Base-by-base conservation (phyloP, 2,329 filamentous ascomycete genomes). In the Rutstroemia sp. region DNA sequence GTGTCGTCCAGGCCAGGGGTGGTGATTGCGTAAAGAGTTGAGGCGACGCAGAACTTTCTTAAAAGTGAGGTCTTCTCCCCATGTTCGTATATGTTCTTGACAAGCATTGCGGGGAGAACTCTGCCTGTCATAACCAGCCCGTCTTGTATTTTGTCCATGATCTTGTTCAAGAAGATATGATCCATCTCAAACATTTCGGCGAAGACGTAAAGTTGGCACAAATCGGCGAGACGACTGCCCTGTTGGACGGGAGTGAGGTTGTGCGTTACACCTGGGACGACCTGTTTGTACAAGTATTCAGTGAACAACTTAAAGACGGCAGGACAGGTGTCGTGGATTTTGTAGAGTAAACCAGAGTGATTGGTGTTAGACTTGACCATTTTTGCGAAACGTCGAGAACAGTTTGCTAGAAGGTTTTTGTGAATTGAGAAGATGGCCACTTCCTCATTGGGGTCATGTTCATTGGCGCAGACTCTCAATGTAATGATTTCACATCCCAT, bases 111-210 rank as follows among this genome's bases (percentile, higher is more conserved):
- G 1, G 58, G 41, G 14, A 64, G 61, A 8, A 64, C 42, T 12
- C 44, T 58, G 2, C 55, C 42, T 2, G 60, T 44, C 8, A 60
- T 37, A 6, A 45, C 23, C 39, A 64, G 65, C 4, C 59, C 63
- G 51, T 66, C 62, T 41, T 66, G 65, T 19, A 67, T 62, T 2
- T 41, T 42, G 10, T 67, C 65, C 57, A 67, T 66, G 1, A 61
- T 56, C 30, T 58, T 58, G 42, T 67, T 66, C 18, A 50, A 44
- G 5, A 64, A 45, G 4, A 38, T 27, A 8, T 27, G 10, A 2
- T 49, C 18, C 9, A 66, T 21, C 1, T 56, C 23, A 10, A 50
- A 58, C 2, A 53, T 48, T 4, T 65, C 64, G 3, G 37, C 49
- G 12, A 65, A 61, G 1, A 57, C 53, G 47, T 65, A 67, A 2